Evolutionary conservation across 306 rosid genomes (phyloP).

Genomic region (Rosa multiflora): DNA sequence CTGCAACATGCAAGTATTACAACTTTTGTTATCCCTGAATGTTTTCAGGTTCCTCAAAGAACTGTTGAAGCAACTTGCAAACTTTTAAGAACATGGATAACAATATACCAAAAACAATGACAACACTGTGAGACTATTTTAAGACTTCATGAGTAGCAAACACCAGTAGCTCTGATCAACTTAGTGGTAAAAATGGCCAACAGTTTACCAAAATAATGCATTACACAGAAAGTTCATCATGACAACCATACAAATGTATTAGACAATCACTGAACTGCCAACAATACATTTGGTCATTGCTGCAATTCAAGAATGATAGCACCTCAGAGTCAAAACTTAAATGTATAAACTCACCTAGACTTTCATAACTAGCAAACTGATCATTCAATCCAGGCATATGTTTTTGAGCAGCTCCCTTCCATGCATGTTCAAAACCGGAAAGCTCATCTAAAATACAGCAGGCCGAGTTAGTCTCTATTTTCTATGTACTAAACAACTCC

Average conservation of each 20-base stretch:
- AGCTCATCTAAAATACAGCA: slow-evolving; percentile 58
- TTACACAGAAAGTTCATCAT: neutral
- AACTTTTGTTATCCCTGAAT: neutral
- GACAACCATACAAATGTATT: neutral
- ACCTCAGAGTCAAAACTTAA: neutral
- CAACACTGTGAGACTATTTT: neutral
- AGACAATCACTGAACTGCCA: neutral
- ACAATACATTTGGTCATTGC: neutral
- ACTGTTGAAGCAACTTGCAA: neutral
- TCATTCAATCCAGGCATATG: slow-evolving; percentile 64
- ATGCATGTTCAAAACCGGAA: slow-evolving; percentile 63
- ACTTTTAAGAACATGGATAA: neutral
- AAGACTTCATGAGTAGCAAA: neutral
- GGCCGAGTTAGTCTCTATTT: neutral
- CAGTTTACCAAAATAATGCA: neutral
- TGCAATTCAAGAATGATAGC: neutral
- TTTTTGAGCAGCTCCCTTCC: slow-evolving; percentile 65
- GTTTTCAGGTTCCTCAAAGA: neutral
- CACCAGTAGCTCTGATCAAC: neutral
- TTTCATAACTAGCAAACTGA: slow-evolving; percentile 5
- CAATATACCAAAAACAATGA: neutral
- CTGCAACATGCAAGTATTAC: neutral
- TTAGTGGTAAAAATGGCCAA: neutral
- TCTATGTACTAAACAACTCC: neutral
- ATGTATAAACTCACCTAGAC: slow-evolving; percentile 39